These are phyloP conservation scores for Plantago coronopus DNA, from an alignment of 305 asterid species.

Conservation along the genomic window DNA sequence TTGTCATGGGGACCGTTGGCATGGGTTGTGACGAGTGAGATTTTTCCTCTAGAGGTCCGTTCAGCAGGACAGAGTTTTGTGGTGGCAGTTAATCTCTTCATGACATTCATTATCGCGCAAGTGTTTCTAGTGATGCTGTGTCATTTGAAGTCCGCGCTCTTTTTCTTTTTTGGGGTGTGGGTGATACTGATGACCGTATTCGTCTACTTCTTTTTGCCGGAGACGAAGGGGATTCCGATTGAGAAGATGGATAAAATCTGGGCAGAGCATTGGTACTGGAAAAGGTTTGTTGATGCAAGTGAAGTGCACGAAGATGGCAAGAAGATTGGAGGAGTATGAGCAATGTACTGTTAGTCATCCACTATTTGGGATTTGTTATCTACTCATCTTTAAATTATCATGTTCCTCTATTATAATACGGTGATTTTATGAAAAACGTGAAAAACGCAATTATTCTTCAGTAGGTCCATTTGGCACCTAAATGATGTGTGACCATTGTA, in stretches of 20 bases:
- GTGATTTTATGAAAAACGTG: no score
- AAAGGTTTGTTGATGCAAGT: constrained; percentile 19
- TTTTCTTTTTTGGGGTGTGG: constrained; percentile 43
- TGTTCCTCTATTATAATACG: no score
- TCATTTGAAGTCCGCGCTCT: constrained; percentile 37
- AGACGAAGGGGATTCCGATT: constrained; percentile 46
- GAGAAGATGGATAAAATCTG: constrained; percentile 37
- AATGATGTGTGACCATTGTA: no score
- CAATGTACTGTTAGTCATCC: not conserved
- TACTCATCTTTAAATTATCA: no score
- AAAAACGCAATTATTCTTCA: no score
- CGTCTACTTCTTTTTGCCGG: constrained; percentile 38
- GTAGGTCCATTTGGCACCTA: no score
- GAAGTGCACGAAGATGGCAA: constrained; percentile 3
- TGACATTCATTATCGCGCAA: constrained; percentile 34
- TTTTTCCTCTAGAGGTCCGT: constrained; percentile 47
- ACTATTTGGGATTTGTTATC: no score
- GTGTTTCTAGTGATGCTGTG: constrained; percentile 37
- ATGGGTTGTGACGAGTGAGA: constrained; percentile 47
- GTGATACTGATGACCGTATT: constrained; percentile 33
- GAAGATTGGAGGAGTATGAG: constrained; percentile 1
- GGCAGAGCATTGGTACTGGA: constrained; percentile 43
- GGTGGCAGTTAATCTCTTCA: constrained; percentile 29
- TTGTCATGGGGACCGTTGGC: constrained; percentile 57
- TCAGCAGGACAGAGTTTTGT: constrained; percentile 46